A percentile compares a stretch with the other conserved stretches of the same genome.
Evolutionary conservation across 306 rosid species (phyloP).

Genomic region (Ochetophila trinervis): DNA sequence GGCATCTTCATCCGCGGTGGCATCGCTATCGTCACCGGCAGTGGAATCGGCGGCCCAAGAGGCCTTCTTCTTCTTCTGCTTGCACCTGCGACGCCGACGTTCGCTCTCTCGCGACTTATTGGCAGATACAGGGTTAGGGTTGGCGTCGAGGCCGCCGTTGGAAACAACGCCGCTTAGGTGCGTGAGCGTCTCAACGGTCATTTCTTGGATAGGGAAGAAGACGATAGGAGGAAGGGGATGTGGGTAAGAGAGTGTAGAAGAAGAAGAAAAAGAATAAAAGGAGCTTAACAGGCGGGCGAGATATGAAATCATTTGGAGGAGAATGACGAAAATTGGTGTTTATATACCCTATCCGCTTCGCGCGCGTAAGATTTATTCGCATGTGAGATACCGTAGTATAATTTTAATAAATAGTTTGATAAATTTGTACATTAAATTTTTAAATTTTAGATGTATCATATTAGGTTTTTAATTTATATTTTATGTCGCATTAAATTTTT

Average conservation of each 20-base stretch:
- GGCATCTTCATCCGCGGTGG: constrained; percentile 33
- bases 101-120: constrained; percentile 78
- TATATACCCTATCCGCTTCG: too few relatives aligned
- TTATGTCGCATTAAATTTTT: too few relatives aligned
- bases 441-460: too few relatives aligned
- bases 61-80: constrained; percentile 88
- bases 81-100: constrained; percentile 89
- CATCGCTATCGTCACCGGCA: constrained; percentile 43
- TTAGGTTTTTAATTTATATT: too few relatives aligned
- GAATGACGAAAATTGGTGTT: too few relatives aligned
- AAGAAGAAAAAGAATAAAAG: neutral
- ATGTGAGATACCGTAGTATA: too few relatives aligned
- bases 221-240: neutral
- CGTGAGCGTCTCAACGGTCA: constrained; percentile 64
- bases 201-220: constrained; percentile 20
- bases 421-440: too few relatives aligned
- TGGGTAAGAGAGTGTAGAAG: neutral
- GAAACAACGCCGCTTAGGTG: constrained; percentile 56
- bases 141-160: constrained; percentile 38
- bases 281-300: too few relatives aligned
- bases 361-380: too few relatives aligned
- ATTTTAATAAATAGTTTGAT: too few relatives aligned
- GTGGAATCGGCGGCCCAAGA: constrained; percentile 31
- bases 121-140: constrained; percentile 27
- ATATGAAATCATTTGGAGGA: too few relatives aligned